phyloP scores from a whole-genome alignment of 2,329 filamentous ascomycete genomes.

The Dendryphion nanum region DNA sequence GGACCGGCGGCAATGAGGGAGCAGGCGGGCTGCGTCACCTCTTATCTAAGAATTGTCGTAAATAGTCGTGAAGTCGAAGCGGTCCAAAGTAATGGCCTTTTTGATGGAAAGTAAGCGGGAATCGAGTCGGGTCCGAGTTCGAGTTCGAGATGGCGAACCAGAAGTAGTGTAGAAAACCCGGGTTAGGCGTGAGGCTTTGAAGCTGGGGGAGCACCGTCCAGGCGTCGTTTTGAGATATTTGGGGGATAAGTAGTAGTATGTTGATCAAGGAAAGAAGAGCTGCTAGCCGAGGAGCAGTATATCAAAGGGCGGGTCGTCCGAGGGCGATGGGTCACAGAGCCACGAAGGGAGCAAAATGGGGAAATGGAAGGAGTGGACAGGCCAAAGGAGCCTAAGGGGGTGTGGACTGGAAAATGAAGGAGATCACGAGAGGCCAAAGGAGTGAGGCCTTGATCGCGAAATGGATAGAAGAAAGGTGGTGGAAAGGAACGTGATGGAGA shows the following conservation, averaged over 20 bases:
- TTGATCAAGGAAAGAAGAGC: conserved; percentile 33
- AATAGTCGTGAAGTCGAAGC: conserved; percentile 11
- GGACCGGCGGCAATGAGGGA: conserved; percentile 13
- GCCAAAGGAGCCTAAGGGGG: conserved; percentile 24
- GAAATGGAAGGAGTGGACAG: conserved; percentile 40
- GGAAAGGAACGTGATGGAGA: conserved; percentile 31
- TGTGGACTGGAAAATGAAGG: background rate
- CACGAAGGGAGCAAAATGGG: conserved; percentile 23
- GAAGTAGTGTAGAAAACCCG: conserved; percentile 19
- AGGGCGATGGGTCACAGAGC: conserved; percentile 31
- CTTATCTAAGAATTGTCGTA: conserved; percentile 27
- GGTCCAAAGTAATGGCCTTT: conserved; percentile 24
- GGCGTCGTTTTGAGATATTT: conserved; percentile 19
- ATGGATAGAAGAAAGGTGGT: conserved; percentile 34
- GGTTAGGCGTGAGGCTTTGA: conserved; percentile 19
- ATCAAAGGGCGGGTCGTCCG: conserved; percentile 28
- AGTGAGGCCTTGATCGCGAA: conserved; percentile 44
- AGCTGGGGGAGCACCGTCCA: conserved; percentile 29
- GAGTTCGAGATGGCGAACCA: conserved; percentile 23
- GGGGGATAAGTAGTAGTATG: no score
- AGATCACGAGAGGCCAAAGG: conserved; percentile 34
- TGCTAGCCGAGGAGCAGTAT: conserved; percentile 37
- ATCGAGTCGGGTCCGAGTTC: conserved; percentile 19
- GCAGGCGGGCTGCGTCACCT: conserved; percentile 18
- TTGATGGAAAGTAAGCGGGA: no score